phyloP scores from a whole-genome alignment of 2,329 filamentous ascomycete genomes.

The Venturia effusa region DNA sequence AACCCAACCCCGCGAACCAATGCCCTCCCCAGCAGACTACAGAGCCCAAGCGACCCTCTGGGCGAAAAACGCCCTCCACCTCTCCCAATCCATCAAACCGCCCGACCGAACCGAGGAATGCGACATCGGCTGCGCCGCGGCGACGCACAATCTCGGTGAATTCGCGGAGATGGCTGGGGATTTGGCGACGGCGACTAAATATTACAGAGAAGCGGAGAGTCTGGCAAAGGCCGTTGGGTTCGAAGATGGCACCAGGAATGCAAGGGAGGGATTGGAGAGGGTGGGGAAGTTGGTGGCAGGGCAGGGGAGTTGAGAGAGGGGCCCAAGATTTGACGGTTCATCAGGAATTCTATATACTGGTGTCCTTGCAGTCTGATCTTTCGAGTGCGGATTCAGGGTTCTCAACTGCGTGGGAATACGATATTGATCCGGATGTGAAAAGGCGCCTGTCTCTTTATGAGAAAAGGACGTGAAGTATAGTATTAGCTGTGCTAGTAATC shows the following conservation, averaged over 20 bases:
- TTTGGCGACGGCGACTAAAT: conserved; percentile 50
- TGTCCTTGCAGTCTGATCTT: too few relatives aligned
- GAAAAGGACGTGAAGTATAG: too few relatives aligned
- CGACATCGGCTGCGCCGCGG: conserved; percentile 70
- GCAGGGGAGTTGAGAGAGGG: too few relatives aligned
- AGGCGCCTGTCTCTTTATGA: too few relatives aligned
- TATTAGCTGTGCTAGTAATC: too few relatives aligned
- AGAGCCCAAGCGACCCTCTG: conserved; percentile 55
- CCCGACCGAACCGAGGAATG: conserved; percentile 66
- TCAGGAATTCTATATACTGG: too few relatives aligned
- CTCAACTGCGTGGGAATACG: too few relatives aligned
- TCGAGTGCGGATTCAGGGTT: too few relatives aligned
- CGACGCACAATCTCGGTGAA: conserved; percentile 78
- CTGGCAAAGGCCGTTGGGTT: conserved; percentile 42
- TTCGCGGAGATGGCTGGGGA: conserved; percentile 67
- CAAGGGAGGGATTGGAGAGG: conserved; percentile 29
- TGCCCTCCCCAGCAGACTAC: conserved; percentile 39
- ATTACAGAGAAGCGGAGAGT: conserved; percentile 57
- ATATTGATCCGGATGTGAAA: too few relatives aligned
- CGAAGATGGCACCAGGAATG: conserved; percentile 32
- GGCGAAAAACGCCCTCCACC: conserved; percentile 64
- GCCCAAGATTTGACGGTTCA: too few relatives aligned
- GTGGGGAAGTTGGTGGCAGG: conserved; percentile 13
- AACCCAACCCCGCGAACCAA: neutral
- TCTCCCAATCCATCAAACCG: conserved; percentile 54